phyloP scores from a whole-genome alignment of 1,139 yeast species.

The Pichia norvegensis region DNA sequence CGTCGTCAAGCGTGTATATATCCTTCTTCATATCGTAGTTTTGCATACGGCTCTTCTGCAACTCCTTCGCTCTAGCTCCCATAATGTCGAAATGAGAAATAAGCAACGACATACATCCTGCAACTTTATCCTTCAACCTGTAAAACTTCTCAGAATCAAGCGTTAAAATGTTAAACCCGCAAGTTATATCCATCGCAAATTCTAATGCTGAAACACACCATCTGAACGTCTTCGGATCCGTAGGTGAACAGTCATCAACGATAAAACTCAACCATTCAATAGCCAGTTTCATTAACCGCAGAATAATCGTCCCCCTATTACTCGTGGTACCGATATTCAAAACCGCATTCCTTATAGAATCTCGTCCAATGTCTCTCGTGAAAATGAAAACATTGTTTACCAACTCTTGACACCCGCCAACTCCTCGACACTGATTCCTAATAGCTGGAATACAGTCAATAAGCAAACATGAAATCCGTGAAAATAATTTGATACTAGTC shows the following conservation, averaged over 20 bases:
- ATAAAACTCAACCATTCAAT: conserved; percentile 90
- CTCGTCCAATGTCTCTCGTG: conserved; percentile 77
- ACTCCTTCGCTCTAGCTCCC: conserved; percentile 93
- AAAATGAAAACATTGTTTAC: conserved; percentile 71
- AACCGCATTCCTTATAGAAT: conserved; percentile 59
- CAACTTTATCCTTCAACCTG: conserved; percentile 70
- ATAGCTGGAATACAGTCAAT: conserved; percentile 56
- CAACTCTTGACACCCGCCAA: conserved; percentile 58
- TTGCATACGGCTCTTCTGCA: conserved; percentile 40
- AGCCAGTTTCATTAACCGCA: conserved; percentile 66
- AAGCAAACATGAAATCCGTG: conserved; percentile 59
- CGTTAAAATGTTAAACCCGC: conserved; percentile 81
- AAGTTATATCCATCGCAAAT: conserved; percentile 91
- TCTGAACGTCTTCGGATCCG: conserved; percentile 82
- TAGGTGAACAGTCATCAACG: conserved; percentile 90
- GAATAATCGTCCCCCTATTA: conserved; percentile 61
- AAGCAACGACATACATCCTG: conserved; percentile 87
- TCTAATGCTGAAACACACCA: conserved; percentile 97
- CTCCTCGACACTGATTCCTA: conserved; percentile 41
- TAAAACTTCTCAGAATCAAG: conserved; percentile 71
- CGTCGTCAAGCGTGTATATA: conserved; percentile 51
- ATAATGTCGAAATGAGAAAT: conserved; percentile 95
- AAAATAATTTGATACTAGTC: conserved; percentile 59
- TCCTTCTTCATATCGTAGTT: conserved; percentile 42
- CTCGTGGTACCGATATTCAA: conserved; percentile 29